phyloP scores from a whole-genome alignment of 352 stramenopile genomes.

The Pythium rishiriense region DNA sequence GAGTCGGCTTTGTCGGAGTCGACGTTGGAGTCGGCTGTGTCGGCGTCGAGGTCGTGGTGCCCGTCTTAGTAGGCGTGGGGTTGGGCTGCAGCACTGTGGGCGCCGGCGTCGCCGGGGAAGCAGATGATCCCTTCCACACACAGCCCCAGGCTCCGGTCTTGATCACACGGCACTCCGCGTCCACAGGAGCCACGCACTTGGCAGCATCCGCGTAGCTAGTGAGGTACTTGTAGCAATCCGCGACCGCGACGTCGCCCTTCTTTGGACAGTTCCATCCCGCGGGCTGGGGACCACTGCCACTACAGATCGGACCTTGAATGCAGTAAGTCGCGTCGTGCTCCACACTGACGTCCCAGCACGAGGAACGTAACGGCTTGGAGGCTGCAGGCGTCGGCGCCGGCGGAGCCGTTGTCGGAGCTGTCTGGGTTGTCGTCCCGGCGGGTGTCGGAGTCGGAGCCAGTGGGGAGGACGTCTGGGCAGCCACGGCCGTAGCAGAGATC shows the following conservation, averaged over 20 bases:
- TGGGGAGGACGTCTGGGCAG: neutral
- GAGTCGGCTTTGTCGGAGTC: neutral
- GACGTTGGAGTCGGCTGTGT: neutral
- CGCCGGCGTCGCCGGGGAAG: neutral
- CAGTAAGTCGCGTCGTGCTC: slow-evolving; percentile 74
- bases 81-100: neutral
- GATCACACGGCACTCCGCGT: slow-evolving; percentile 57
- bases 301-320: slow-evolving; percentile 67
- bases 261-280: slow-evolving; percentile 54
- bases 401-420: neutral
- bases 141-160: slow-evolving; percentile 73
- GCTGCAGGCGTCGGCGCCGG: slow-evolving; percentile 2
- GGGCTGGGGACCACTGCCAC: slow-evolving; percentile 40
- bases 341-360: slow-evolving; percentile 49
- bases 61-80: slow-evolving; percentile 1
- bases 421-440: neutral
- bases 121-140: slow-evolving; percentile 32
- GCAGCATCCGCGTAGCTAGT: slow-evolving; percentile 44
- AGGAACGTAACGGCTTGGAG: neutral
- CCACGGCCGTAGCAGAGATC: slow-evolving; percentile 5
- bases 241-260: slow-evolving; percentile 53
- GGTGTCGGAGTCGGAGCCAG: neutral
- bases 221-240: slow-evolving; percentile 58
- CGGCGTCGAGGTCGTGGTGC: neutral
- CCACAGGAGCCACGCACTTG: slow-evolving; percentile 53